A percentile compares a stretch with the other conserved stretches of the same genome.
phyloP scores from a whole-genome alignment of 2,329 filamentous ascomycete genomes.

The Sarocladium strictum region DNA sequence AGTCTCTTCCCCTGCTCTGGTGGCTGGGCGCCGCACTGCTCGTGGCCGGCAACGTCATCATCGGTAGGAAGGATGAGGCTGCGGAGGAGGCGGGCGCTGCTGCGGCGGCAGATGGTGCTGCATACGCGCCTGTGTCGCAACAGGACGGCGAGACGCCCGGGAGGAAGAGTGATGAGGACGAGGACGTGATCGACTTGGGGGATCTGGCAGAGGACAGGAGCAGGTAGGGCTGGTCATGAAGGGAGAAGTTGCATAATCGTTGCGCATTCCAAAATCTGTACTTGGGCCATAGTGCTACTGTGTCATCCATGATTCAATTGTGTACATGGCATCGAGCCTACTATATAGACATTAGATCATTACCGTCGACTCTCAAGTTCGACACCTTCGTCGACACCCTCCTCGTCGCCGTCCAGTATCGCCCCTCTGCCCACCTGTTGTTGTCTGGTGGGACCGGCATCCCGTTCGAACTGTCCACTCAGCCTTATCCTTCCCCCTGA shows the following conservation, averaged over 20 bases:
- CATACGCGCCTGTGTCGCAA: slow-evolving; percentile 24
- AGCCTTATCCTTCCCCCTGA: slow-evolving; percentile 55
- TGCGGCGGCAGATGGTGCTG: slow-evolving; percentile 18
- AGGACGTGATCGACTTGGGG: slow-evolving; percentile 30
- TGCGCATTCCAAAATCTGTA: neutral
- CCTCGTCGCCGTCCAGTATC: slow-evolving; percentile 38
- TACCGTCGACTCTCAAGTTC: slow-evolving; percentile 35
- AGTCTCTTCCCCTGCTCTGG: slow-evolving; percentile 67
- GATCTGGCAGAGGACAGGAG: slow-evolving; percentile 16
- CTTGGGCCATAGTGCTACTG: neutral
- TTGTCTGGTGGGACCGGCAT: slow-evolving; percentile 25
- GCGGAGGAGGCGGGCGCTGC: slow-evolving; percentile 17
- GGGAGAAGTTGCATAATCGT: no score
- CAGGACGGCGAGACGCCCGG: slow-evolving; percentile 13
- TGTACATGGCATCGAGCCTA: neutral
- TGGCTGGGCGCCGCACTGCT: slow-evolving; percentile 68
- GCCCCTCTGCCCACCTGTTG: slow-evolving; percentile 37
- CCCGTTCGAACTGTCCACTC: slow-evolving; percentile 30
- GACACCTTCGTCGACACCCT: slow-evolving; percentile 33
- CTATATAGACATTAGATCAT: slow-evolving; percentile 1
- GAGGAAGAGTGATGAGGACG: slow-evolving; percentile 23
- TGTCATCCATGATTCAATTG: neutral
- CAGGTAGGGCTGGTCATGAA: neutral
- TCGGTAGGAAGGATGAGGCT: slow-evolving; percentile 61
- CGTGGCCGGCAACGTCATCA: slow-evolving; percentile 71